These are phyloP conservation scores for Wickerhamomyces tratensis DNA, from an alignment of 805 yeast species.

Conservation along the genomic window DNA sequence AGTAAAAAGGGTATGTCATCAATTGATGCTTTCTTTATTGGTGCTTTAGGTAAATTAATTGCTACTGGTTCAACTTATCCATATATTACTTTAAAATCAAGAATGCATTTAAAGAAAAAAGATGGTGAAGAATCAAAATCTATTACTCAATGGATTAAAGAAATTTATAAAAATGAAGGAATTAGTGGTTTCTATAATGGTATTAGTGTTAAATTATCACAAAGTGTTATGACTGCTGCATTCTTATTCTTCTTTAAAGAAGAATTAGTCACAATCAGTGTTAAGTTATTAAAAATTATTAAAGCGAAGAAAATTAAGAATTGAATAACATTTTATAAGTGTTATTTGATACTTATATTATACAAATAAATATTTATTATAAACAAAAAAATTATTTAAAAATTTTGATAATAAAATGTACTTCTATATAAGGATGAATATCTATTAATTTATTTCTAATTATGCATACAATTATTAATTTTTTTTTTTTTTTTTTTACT, in stretches of 20 bases:
- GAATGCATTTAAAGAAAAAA: conserved; percentile 65
- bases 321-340: too few relatives aligned
- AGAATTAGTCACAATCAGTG: conserved; percentile 56
- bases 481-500: too few relatives aligned
- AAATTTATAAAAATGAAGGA: conserved; percentile 65
- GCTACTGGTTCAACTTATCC: conserved; percentile 92
- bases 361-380: too few relatives aligned
- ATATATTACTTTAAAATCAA: conserved; percentile 78
- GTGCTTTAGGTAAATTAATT: conserved; percentile 81
- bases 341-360: too few relatives aligned
- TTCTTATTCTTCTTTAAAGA: conserved; percentile 87
- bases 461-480: too few relatives aligned
- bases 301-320: conserved; percentile 6
- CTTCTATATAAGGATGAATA: too few relatives aligned
- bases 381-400: too few relatives aligned
- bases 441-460: too few relatives aligned
- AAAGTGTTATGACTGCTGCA: conserved; percentile 82
- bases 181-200: conserved; percentile 74
- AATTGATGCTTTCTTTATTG: conserved; percentile 71
- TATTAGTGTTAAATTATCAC: conserved; percentile 66
- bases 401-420: too few relatives aligned
- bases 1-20: conserved; percentile 47
- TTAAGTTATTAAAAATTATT: conserved; percentile 39
- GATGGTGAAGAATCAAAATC: conserved; percentile 19
- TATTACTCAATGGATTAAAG: conserved; percentile 40